Evolutionary conservation across 2,329 filamentous ascomycete species (phyloP).

Genomic region (Alternaria gaisen): DNA sequence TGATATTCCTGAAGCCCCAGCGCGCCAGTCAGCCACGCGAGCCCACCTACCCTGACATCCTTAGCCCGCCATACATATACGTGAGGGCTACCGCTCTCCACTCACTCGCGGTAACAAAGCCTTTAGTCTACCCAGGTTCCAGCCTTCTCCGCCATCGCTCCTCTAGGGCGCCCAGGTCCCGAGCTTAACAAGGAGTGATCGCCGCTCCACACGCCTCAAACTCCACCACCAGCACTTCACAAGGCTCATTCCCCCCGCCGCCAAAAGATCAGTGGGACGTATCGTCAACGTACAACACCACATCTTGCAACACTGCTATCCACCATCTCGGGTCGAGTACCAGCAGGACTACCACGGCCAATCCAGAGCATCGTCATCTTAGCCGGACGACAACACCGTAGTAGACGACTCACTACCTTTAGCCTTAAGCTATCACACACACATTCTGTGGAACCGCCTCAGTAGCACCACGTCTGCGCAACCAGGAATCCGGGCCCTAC

Average conservation of each 20-base stretch:
- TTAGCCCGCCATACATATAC: conserved; percentile 56
- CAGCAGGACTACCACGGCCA: conserved; percentile 33
- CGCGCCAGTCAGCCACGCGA: conserved; percentile 55
- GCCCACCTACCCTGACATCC: conserved; percentile 48
- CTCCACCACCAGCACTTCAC: conserved; percentile 44
- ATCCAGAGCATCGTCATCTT: conserved; percentile 32
- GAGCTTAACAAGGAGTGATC: conserved; percentile 62
- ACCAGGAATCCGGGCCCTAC: conserved; percentile 56
- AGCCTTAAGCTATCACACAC: conserved; percentile 44
- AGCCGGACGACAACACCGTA: conserved; percentile 40
- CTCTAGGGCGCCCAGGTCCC: conserved; percentile 55
- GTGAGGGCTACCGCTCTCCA: conserved; percentile 52
- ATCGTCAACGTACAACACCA: conserved; percentile 46
- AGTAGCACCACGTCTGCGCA: conserved; percentile 59
- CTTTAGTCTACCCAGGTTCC: conserved; percentile 55
- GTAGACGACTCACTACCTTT: conserved; percentile 39
- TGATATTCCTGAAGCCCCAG: conserved; percentile 43
- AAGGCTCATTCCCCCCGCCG: conserved; percentile 27
- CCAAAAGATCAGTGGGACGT: conserved; percentile 30
- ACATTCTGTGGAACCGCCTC: conserved; percentile 50
- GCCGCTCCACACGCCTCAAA: conserved; percentile 53
- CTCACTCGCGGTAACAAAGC: conserved; percentile 50
- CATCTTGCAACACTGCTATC: conserved; percentile 43
- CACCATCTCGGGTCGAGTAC: conserved; percentile 35
- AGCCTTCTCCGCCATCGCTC: conserved; percentile 57